These are phyloP conservation scores for Alternaria sp. DNA, from an alignment of 2,329 filamentous ascomycete genomes.

Conservation along the genomic window DNA sequence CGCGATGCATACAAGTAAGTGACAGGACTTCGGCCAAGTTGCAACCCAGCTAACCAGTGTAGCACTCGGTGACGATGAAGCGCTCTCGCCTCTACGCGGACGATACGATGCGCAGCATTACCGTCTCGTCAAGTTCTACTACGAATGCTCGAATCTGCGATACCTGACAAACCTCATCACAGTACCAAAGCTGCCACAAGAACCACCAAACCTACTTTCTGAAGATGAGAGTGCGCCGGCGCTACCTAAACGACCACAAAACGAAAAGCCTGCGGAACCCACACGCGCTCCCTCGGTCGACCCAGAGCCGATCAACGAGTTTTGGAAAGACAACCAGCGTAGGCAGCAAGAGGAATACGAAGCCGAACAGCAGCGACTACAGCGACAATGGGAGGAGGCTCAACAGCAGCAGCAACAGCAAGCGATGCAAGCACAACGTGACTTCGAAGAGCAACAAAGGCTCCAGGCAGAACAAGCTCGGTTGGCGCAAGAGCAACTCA, in stretches of 20 bases:
- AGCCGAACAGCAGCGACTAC: slow-evolving; percentile 87
- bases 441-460: slow-evolving; percentile 97
- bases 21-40: background rate
- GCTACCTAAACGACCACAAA: slow-evolving; percentile 76
- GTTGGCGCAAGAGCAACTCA: slow-evolving; percentile 86
- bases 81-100: slow-evolving; percentile 83
- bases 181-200: slow-evolving; percentile 92
- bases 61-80: slow-evolving; percentile 93
- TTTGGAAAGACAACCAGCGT: slow-evolving; percentile 94
- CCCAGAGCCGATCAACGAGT: slow-evolving; percentile 94
- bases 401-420: slow-evolving; percentile 83
- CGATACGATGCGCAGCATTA: slow-evolving; percentile 97
- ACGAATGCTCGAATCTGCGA: slow-evolving; percentile 96
- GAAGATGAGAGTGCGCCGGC: slow-evolving; percentile 84
- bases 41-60: slow-evolving; percentile 19
- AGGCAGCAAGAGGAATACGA: slow-evolving; percentile 95
- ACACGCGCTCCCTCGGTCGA: slow-evolving; percentile 75
- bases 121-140: slow-evolving; percentile 96
- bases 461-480: slow-evolving; percentile 87
- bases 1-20: slow-evolving; percentile 92
- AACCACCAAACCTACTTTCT: slow-evolving; percentile 85
- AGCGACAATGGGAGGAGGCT: slow-evolving; percentile 85
- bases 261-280: slow-evolving; percentile 67
- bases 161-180: slow-evolving; percentile 97
- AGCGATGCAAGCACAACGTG: slow-evolving; percentile 83